Conservation (phyloP, 495 filamentous ascomycete genomes). For the Neurospora sp. region DNA sequence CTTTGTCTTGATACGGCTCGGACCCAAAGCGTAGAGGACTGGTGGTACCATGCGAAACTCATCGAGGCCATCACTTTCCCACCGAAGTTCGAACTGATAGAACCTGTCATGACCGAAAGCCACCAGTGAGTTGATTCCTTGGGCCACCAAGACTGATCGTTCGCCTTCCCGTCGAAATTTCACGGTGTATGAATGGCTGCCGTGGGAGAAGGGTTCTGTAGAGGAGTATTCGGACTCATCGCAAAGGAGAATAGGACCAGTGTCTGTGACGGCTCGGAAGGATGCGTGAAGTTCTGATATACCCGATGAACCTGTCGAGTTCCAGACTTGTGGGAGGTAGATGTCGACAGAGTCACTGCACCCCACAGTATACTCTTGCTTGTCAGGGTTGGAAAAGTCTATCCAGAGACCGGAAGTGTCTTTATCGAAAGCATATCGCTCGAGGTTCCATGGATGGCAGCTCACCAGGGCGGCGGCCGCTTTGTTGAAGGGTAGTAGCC, state of each 20-base stretch:
- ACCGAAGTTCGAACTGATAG: conserved; percentile 23
- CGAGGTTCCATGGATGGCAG: neutral
- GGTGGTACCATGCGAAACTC: conserved; percentile 10
- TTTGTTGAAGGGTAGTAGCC: conserved; percentile 15
- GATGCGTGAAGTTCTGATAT: conserved; percentile 18
- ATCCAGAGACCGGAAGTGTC: conserved; percentile 16
- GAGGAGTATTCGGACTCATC: conserved; percentile 13
- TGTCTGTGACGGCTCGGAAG: conserved; percentile 16
- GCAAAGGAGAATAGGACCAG: conserved; percentile 20
- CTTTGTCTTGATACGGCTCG: conserved; percentile 8
- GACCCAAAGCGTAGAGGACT: conserved; percentile 13
- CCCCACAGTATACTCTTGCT: conserved; percentile 12
- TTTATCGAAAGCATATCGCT: conserved; percentile 3
- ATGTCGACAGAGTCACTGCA: conserved; percentile 13
- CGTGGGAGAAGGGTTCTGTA: conserved; percentile 12
- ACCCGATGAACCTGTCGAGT: conserved; percentile 6
- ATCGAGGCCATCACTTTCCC: conserved; percentile 15
- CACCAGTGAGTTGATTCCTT: conserved; percentile 20
- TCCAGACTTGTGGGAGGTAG: conserved; percentile 13
- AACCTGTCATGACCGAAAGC: conserved; percentile 16
- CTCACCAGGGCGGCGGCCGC: conserved; percentile 2
- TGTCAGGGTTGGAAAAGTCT: conserved; percentile 10
- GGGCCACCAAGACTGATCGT: conserved; percentile 19
- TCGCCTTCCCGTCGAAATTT: neutral
- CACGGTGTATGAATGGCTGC: conserved; percentile 4